A percentile compares a stretch with the other conserved stretches of the same genome.
Evolutionary conservation across 140 eudicot genomes (phyloP).

Genomic region (Bidens hawaiensis): DNA sequence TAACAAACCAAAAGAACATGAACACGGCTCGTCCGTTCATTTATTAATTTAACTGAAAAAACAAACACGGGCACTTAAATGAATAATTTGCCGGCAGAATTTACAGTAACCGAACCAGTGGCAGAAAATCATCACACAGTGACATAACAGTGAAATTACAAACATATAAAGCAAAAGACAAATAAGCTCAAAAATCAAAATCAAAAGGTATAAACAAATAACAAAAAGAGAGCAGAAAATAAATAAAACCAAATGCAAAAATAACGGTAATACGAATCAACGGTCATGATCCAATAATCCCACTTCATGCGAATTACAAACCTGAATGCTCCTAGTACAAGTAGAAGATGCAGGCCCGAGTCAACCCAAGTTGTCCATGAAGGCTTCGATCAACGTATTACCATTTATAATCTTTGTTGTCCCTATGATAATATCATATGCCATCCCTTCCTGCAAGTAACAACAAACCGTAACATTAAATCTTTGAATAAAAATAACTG

Average conservation of each 20-base stretch:
- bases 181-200: not conserved
- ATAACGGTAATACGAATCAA: not conserved
- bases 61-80: no score
- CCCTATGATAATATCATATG: constrained; percentile 78
- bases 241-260: constrained; percentile 10
- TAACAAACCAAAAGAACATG: no score
- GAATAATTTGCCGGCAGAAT: no score
- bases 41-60: no score
- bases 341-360: not conserved
- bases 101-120: no score
- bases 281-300: not conserved
- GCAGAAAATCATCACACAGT: not conserved
- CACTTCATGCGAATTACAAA: constrained; percentile 15
- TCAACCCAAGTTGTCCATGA: constrained; percentile 55
- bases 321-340: constrained; percentile 15
- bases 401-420: constrained; percentile 85
- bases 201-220: not conserved
- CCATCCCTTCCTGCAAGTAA: constrained; percentile 81
- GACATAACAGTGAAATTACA: not conserved
- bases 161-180: constrained; percentile 6
- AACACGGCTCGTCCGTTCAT: no score
- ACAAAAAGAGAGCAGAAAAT: not conserved
- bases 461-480: not conserved
- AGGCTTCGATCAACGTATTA: constrained; percentile 58
- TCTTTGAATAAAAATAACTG: not conserved